A percentile compares a stretch with the other conserved stretches of the same genome.
Evolutionary conservation across 2,329 filamentous ascomycete species (phyloP).

Genomic region (Ophiocordyceps sinensis): DNA sequence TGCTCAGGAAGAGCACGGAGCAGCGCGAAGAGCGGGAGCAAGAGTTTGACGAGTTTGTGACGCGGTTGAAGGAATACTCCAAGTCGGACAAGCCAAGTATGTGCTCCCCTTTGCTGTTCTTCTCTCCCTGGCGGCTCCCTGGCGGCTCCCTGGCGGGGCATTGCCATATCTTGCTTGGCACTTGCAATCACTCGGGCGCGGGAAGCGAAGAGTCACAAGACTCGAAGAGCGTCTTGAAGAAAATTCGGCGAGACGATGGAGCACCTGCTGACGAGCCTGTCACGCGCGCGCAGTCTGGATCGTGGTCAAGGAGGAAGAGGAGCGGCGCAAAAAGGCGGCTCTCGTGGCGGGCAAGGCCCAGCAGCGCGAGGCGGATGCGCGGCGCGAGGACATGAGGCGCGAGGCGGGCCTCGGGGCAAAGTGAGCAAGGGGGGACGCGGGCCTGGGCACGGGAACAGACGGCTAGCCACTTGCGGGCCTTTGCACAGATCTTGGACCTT

Average conservation of each 20-base stretch:
- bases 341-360: slow-evolving; percentile 19
- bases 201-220: too few relatives aligned
- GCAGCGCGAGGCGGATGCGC: slow-evolving; percentile 26
- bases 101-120: slow-evolving; percentile 14
- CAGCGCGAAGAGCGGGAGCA: slow-evolving; percentile 59
- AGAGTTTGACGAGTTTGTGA: slow-evolving; percentile 83
- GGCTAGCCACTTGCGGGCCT: too few relatives aligned
- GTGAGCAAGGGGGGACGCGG: slow-evolving; percentile 2
- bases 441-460: background rate
- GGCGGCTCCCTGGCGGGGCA: too few relatives aligned
- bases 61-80: slow-evolving; percentile 70
- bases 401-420: slow-evolving; percentile 29
- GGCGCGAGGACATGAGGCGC: slow-evolving; percentile 33
- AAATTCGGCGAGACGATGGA: background rate
- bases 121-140: too few relatives aligned
- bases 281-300: slow-evolving; percentile 27
- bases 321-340: slow-evolving; percentile 23
- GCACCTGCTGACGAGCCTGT: background rate
- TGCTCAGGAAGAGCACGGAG: slow-evolving; percentile 80
- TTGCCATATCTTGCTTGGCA: too few relatives aligned
- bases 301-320: slow-evolving; percentile 34
- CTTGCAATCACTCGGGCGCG: too few relatives aligned
- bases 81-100: slow-evolving; percentile 85
- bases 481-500: too few relatives aligned
- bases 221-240: too few relatives aligned